A percentile compares a stretch with the other conserved stretches of the same genome.
These are phyloP conservation scores for Knufia fluminis DNA, from an alignment of 2,329 filamentous ascomycete genomes.

Conservation along the genomic window DNA sequence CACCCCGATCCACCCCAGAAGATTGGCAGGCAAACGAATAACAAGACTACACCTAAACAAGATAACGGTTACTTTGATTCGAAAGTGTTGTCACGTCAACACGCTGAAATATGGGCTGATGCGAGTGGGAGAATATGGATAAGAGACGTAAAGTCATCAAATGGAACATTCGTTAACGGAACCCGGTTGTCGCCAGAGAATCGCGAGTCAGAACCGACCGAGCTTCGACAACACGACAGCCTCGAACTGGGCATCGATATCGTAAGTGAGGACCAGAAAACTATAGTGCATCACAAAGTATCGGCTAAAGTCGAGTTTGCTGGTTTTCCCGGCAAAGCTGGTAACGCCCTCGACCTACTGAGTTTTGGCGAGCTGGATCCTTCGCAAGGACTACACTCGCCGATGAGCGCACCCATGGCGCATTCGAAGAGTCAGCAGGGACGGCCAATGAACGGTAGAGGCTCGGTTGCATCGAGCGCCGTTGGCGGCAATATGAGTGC, in stretches of 20 bases:
- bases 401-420: conserved; percentile 53
- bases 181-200: conserved; percentile 85
- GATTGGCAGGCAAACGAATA: conserved; percentile 94
- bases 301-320: conserved; percentile 94
- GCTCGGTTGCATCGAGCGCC: conserved; percentile 49
- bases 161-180: conserved; percentile 96
- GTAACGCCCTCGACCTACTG: conserved; percentile 60
- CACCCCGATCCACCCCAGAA: conserved; percentile 77
- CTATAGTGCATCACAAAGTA: conserved; percentile 96
- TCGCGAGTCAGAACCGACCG: conserved; percentile 89
- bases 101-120: conserved; percentile 90
- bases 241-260: conserved; percentile 96
- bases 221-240: conserved; percentile 82
- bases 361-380: conserved; percentile 89
- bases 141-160: conserved; percentile 94
- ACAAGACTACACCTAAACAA: conserved; percentile 84
- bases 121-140: conserved; percentile 79
- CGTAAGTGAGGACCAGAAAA: conserved; percentile 96
- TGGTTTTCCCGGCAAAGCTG: conserved; percentile 65
- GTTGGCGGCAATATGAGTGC: conserved; percentile 45
- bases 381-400: conserved; percentile 59
- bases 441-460: conserved; percentile 58
- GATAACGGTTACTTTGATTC: conserved; percentile 96
- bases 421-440: conserved; percentile 62
- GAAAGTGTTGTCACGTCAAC: conserved; percentile 90